Base-by-base conservation (phyloP, 2,329 filamentous ascomycete species). In the Epichloe elymi region DNA sequence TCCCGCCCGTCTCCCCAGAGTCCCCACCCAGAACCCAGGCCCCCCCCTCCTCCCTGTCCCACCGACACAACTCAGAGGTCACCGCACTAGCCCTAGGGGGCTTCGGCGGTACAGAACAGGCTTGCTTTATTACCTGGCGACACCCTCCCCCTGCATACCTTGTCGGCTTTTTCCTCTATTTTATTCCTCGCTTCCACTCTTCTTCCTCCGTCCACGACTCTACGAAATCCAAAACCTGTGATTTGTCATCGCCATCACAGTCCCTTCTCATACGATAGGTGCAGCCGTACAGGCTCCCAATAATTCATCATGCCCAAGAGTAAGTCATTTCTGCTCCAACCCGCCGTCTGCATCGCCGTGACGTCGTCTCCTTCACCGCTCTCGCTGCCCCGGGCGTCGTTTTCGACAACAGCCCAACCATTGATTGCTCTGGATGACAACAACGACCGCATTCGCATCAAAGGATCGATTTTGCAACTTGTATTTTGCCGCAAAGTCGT, bases 251-350 rank as follows among this genome's bases (percentile, higher is more conserved):
- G 15, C 12, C 12, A 4, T 20, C 11, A 11, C 26, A 35, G 23
- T 30, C 36, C 17, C 10, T 10, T 44, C 5, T 49, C 33, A 39
- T 38, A 37, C 36, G 36, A 35, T n/a, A n/a, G 37, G 8, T 20
- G 23, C 47, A 43, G 42, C 43, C 51, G 20, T 30, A 3, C 6
- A 37, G 46, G 51, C 51, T 46, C 37, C 26, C 30, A 11, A 12
- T 45, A 45, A 26, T 48, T 35, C 49, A 52, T 41, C 26, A 53
- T 52, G 49, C 37, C 48, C 6, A 59, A 56, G 54, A 57, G 57
- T 56, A 53, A 55, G 56, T 51, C 20, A 35, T 48, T 46, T 19
- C 12, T 11, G 10, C 30, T 30, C 10, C 30, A 10, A 30, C 3
- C 30, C 3, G 10, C 30, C 30, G 30, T 30, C 30, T 30, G 30